Percentiles rank a stretch among this genome's conserved stretches.
phyloP scores from a whole-genome alignment of 495 filamentous ascomycete genomes.

The Clavariopsis aquatica region DNA sequence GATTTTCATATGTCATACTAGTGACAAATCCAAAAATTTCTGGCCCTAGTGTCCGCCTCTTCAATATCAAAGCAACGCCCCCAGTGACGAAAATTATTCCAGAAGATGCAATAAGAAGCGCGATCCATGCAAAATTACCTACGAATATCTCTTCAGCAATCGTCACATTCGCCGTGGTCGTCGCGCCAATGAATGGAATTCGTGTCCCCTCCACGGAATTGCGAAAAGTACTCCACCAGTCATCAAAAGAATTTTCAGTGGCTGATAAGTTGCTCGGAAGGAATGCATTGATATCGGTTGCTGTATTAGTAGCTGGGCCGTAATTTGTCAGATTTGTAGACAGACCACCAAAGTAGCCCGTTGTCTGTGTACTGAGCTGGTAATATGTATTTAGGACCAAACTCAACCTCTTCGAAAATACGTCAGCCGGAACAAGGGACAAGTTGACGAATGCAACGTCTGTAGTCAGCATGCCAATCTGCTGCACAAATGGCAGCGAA shows the following conservation, averaged over 20 bases:
- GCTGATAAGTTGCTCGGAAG: slow-evolving; percentile 26
- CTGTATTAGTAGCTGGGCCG: slow-evolving; percentile 34
- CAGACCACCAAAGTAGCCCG: slow-evolving; percentile 20
- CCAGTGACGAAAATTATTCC: slow-evolving; percentile 27
- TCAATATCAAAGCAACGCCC: slow-evolving; percentile 16
- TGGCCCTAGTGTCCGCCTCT: slow-evolving; percentile 26
- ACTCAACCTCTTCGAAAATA: slow-evolving; percentile 30
- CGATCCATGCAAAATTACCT: slow-evolving; percentile 32
- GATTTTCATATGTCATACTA: slow-evolving; percentile 40
- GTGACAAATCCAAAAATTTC: slow-evolving; percentile 37
- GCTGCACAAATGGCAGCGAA: slow-evolving; percentile 16
- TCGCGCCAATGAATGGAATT: slow-evolving; percentile 29
- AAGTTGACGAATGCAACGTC: slow-evolving; percentile 10
- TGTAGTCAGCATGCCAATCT: background rate
- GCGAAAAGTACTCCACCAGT: slow-evolving; percentile 18
- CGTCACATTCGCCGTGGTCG: slow-evolving; percentile 25
- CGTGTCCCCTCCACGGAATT: background rate
- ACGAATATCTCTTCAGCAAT: slow-evolving; percentile 19
- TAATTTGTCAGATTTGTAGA: slow-evolving; percentile 31
- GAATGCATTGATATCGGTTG: slow-evolving; percentile 20
- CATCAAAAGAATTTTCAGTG: slow-evolving; percentile 4
- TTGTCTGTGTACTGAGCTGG: slow-evolving; percentile 24
- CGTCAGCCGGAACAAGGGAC: slow-evolving; percentile 12
- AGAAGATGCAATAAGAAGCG: slow-evolving; percentile 25
- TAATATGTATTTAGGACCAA: slow-evolving; percentile 36